phyloP scores from a whole-genome alignment of 768 basidiomycete genomes.

The Panaeolus cyanescens region DNA sequence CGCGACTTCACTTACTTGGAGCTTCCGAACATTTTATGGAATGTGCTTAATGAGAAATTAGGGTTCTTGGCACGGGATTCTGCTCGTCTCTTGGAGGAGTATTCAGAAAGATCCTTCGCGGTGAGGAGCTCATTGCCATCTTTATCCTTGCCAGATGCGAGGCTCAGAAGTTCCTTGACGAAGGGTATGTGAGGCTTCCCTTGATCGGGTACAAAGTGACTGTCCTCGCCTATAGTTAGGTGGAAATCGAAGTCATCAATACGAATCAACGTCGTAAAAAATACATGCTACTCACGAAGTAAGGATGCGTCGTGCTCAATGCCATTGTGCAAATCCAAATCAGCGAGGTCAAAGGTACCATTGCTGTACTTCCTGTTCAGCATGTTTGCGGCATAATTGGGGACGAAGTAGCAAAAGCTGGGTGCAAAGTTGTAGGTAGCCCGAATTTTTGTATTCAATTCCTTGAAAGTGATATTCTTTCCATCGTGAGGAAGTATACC shows the following conservation, averaged over 20 bases:
- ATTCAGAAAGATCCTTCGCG: constrained; percentile 55
- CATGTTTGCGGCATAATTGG: constrained; percentile 58
- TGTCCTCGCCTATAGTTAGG: constrained; percentile 52
- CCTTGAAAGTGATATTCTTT: constrained; percentile 64
- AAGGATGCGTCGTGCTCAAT: constrained; percentile 75
- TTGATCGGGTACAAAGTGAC: constrained; percentile 49
- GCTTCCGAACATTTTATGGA: constrained; percentile 66
- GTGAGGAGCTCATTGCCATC: constrained; percentile 54
- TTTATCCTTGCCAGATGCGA: constrained; percentile 58
- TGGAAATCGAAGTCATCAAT: neutral
- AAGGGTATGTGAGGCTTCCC: constrained; percentile 46
- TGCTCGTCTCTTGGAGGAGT: constrained; percentile 60
- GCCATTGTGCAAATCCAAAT: constrained; percentile 73
- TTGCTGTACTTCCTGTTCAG: constrained; percentile 55
- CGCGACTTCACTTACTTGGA: constrained; percentile 53
- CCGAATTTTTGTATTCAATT: constrained; percentile 43
- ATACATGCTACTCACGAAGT: constrained; percentile 43
- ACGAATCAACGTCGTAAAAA: neutral
- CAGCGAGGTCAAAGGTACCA: constrained; percentile 66
- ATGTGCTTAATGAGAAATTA: constrained; percentile 48
- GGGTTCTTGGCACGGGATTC: constrained; percentile 56
- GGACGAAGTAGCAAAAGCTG: constrained; percentile 68
- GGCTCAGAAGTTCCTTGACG: constrained; percentile 56
- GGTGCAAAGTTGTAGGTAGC: constrained; percentile 70
- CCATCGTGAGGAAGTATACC: constrained; percentile 74